Evolutionary conservation across 495 filamentous ascomycete genomes (phyloP).

Genomic region (Talaromyces thailandensis): DNA sequence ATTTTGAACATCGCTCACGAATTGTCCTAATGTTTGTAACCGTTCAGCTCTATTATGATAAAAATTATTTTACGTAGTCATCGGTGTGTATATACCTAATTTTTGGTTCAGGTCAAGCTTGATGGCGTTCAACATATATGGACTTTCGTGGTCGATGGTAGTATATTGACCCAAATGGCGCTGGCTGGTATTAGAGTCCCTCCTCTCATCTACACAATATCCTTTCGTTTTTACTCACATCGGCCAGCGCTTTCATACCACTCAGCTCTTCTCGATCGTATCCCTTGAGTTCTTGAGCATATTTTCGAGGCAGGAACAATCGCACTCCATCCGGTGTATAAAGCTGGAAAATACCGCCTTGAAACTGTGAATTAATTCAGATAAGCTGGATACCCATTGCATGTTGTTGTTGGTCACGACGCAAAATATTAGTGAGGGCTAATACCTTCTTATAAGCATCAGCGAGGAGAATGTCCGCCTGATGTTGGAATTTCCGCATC

Average conservation of each 20-base stretch:
- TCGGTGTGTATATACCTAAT: background rate
- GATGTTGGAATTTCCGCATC: background rate
- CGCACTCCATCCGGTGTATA: background rate
- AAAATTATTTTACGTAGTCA: background rate
- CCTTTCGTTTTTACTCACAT: background rate
- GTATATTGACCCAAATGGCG: background rate
- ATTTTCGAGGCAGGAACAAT: background rate
- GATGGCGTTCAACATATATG: background rate
- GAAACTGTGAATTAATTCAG: too few species aligned
- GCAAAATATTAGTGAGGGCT: background rate
- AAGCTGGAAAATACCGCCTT: background rate
- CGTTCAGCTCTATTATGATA: background rate
- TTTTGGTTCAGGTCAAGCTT: background rate
- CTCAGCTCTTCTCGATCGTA: background rate
- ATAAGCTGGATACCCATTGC: too few species aligned
- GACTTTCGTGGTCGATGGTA: slow-evolving; percentile 1
- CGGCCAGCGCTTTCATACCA: background rate
- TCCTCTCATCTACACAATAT: too few species aligned
- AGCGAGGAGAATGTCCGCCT: background rate
- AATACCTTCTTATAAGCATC: background rate
- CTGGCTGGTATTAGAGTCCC: background rate
- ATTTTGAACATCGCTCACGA: background rate
- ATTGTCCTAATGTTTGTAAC: background rate
- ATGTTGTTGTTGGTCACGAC: too few species aligned
- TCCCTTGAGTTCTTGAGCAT: background rate